Conservation (phyloP, 1,139 yeast genomes). For the Zygosaccharomyces sapae region DNA sequence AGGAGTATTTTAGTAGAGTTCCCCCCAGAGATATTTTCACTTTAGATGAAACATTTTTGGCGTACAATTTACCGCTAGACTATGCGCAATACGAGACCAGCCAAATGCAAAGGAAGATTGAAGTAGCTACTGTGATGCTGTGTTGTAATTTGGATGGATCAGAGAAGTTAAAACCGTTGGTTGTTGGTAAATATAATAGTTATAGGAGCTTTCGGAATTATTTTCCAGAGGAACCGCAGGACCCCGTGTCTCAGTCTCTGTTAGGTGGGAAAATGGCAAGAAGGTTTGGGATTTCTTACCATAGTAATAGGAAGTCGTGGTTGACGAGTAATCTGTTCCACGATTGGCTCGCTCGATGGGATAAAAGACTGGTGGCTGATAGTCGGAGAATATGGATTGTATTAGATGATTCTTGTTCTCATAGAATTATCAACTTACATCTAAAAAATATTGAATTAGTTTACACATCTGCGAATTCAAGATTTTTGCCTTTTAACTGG, state of each 20-base stretch:
- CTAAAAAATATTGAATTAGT: constrained; percentile 49
- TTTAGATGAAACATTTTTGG: constrained; percentile 57
- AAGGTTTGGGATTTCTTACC: constrained; percentile 51
- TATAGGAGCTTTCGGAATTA: constrained; percentile 47
- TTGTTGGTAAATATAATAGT: constrained; percentile 58
- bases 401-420: constrained; percentile 61
- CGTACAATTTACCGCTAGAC: constrained; percentile 59
- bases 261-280: constrained; percentile 45
- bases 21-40: constrained; percentile 55
- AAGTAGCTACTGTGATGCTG: constrained; percentile 53
- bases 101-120: constrained; percentile 34
- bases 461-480: constrained; percentile 38
- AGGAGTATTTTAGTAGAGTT: constrained; percentile 36
- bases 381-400: constrained; percentile 52
- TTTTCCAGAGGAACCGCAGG: constrained; percentile 32
- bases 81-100: constrained; percentile 53
- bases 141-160: constrained; percentile 62
- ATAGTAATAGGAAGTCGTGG: constrained; percentile 61
- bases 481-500: constrained; percentile 60
- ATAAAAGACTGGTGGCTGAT: constrained; percentile 47
- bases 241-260: constrained; percentile 26
- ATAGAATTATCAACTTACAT: constrained; percentile 54
- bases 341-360: constrained; percentile 56
- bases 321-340: constrained; percentile 62
- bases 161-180: constrained; percentile 56